Base-by-base conservation (phyloP, 352 stramenopile species). In the Pythium scleroteichum region DNA sequence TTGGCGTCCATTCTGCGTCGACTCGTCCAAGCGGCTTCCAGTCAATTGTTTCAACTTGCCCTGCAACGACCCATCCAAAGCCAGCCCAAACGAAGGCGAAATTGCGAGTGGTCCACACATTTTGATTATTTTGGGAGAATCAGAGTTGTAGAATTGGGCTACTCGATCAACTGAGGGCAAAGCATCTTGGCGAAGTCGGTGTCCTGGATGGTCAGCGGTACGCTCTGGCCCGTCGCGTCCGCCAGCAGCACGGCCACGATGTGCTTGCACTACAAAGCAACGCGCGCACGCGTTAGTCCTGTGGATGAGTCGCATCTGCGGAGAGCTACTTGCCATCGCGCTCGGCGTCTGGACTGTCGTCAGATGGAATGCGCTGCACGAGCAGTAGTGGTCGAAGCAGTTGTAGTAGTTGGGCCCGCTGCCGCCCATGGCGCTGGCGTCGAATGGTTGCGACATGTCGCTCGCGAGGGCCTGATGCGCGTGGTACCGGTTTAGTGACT, bases 241-340 rank as follows among this genome's bases (percentile, higher is more conserved):
- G 78, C 81, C 23, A 90, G 64, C 54, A 87, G 58, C 48, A 76
- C 53, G 32, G 81, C 81, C 29, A 86, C 68, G 50, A 90, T 87
- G 64, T 90, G 81, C 64, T 90, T 90, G 67, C 81, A 90, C 81
- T 90, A n/a, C n/a, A n/a, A n/a, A n/a, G n/a, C n/a, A n/a, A n/a
- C n/a, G n/a, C n/a, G n/a, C n/a, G n/a, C n/a, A n/a, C n/a, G n/a
- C n/a, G n/a, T n/a, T n/a, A n/a, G n/a, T n/a, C n/a, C n/a, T n/a
- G n/a, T n/a, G n/a, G n/a, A n/a, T n/a, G n/a, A n/a, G n/a, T n/a
- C n/a, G n/a, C n/a, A n/a, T n/a, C n/a, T n/a, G 14, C 13, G 6
- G 4, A 44, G 29, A 35, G 29, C 38, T 20, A 44, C 38, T 44
- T 13, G 14, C 80, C 80, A 90, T 87, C 5, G 80, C 72, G 17